Base-by-base conservation (phyloP, 257 asterid species). In the Nicotiana undulata region DNA sequence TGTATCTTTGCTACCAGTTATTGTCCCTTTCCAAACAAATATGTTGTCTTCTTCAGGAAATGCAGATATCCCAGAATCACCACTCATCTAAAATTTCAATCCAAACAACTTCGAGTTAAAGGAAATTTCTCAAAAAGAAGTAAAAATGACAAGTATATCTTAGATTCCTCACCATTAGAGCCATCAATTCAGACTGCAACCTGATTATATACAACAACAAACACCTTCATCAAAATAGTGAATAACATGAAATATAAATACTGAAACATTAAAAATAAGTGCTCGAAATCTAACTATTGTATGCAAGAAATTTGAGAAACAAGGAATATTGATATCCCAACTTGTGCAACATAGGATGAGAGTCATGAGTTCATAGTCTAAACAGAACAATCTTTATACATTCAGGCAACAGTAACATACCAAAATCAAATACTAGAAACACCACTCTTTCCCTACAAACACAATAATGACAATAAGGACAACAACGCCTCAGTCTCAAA, bases 11-110 rank as follows among this genome's bases (percentile, higher is more conserved):
- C 98, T 92, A 44, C 98, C 99, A 7, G 83, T 83, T 58, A 95
- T 93, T 40, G 97, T 95, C 74, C 98, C 97, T 89, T 93, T 95
- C 97, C 99, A 95, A 85, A 90, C 85, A 86, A 93, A 93, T 75
- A 95, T 93, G 91, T 95, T 93, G 86, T 93, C 98, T 80, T 95
- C 99, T 86, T 92, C 99, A 0, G 98, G 99, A 83, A 95, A 95
- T 3, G 98, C 99, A 26, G 99, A 93, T 82, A 92, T 89, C n/a
- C 96, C 98, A 37, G 90, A 68, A 83, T 89, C 98, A 29, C 99
- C 98, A 51, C 98, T 87, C 98, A 95, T 95, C 97, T 92, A 68
- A 5, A 15, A 52, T 77, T 55, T 74, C 9, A 6, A 76, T 13
- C 29, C 11, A 60, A 28, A 6, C 49, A 28, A 58, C 59, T 7